phyloP scores from a whole-genome alignment of 192 early-diverging fungal genomes.

The Coemansia sp. region DNA sequence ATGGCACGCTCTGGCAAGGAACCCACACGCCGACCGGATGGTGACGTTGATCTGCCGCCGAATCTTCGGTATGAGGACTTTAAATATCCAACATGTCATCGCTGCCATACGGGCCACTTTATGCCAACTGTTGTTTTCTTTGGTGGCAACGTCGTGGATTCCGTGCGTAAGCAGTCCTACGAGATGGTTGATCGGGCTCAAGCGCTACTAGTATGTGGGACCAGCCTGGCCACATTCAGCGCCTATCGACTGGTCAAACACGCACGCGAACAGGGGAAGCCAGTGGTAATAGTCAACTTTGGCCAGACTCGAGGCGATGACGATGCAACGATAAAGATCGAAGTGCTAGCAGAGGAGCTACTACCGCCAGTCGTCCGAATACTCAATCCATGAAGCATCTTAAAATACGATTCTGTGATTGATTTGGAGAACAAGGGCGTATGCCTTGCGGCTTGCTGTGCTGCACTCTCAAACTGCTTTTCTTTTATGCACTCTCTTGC shows the following conservation, averaged over 20 bases:
- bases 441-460: not conserved
- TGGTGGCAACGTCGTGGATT: constrained; percentile 74
- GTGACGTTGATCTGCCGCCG: constrained; percentile 70
- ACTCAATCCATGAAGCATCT: constrained; percentile 2
- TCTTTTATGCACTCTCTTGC: not conserved
- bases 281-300: constrained; percentile 69
- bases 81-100: constrained; percentile 66
- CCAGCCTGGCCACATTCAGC: constrained; percentile 80
- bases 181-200: constrained; percentile 59
- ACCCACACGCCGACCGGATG: constrained; percentile 73
- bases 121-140: constrained; percentile 88
- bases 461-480: not conserved
- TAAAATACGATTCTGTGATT: not conserved
- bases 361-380: constrained; percentile 18
- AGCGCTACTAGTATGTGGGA: constrained; percentile 76
- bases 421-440: no score
- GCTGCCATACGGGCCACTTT: constrained; percentile 62
- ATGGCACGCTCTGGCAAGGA: constrained; percentile 46
- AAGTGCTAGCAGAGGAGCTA: constrained; percentile 30
- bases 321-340: constrained; percentile 36
- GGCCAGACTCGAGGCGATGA: constrained; percentile 75
- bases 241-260: constrained; percentile 72
- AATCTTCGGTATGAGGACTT: constrained; percentile 65
- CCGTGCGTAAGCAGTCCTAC: constrained; percentile 58
- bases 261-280: constrained; percentile 60